Conservation (phyloP, 139 green algal genomes). For the Deuterostichococcus epilithicus region DNA sequence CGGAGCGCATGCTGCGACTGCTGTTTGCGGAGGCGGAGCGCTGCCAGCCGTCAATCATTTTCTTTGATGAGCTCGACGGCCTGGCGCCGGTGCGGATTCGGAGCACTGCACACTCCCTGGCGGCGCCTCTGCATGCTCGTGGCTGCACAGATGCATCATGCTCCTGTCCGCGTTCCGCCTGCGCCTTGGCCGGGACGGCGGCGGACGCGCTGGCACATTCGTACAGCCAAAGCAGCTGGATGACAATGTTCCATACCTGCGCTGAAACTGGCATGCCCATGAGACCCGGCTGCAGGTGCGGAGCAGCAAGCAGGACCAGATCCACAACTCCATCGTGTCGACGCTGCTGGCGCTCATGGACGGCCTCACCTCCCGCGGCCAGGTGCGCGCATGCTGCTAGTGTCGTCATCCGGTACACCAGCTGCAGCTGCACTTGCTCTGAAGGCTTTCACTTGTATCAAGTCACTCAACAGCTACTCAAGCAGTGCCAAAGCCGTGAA, state of each 20-base stretch:
- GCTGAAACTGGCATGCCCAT: background rate
- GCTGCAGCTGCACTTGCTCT: too few relatives aligned
- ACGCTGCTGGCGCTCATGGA: slow-evolving; percentile 97
- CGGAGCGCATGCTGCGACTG: slow-evolving; percentile 85
- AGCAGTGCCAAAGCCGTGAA: too few relatives aligned
- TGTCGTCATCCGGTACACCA: background rate
- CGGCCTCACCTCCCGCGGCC: slow-evolving; percentile 80
- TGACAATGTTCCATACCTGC: background rate
- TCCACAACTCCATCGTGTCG: slow-evolving; percentile 96
- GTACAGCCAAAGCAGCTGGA: background rate
- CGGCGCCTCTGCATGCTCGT: too few relatives aligned
- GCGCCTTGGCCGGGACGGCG: too few relatives aligned
- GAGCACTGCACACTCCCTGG: background rate
- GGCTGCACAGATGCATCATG: too few relatives aligned
- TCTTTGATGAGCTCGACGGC: slow-evolving; percentile 87
- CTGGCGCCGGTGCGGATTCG: slow-evolving; percentile 57
- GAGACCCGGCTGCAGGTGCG: slow-evolving; percentile 43
- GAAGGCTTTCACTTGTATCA: too few relatives aligned
- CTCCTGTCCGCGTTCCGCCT: too few relatives aligned
- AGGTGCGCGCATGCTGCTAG: slow-evolving; percentile 19
- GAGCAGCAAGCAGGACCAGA: slow-evolving; percentile 87
- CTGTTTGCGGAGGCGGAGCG: slow-evolving; percentile 90
- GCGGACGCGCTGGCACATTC: too few relatives aligned
- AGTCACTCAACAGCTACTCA: too few relatives aligned
- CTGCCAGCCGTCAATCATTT: slow-evolving; percentile 76